Evolutionary conservation across 306 rosid genomes (phyloP), one percentile per base, ranked within the genome.

Genomic region (Vigna angularis): DNA sequence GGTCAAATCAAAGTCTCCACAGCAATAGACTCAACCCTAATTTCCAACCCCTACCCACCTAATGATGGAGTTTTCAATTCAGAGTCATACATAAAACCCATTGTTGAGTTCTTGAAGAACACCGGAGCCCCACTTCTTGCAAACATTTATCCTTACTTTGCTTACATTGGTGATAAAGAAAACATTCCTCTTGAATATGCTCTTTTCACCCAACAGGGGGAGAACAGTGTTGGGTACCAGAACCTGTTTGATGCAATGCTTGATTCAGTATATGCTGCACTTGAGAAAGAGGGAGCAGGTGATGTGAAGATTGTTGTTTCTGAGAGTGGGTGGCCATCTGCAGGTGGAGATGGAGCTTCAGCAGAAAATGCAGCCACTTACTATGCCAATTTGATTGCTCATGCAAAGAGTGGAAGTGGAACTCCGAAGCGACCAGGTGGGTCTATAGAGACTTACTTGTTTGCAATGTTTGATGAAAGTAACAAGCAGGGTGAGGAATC

Each of bases 251-350:
- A 81, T 53, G 90, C 92, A 4, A 57, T 74, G 56, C 1, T 89
- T 76, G 98, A 89, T 68, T 32, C 93, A 20, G 42, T 80, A 0
- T 86, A 93, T 11, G 77, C 79, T 9, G 91, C 98, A 16, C 84
- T 89, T 26, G 93, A 86, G 83, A 89, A 85, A 38, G 28, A 56
- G 0, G 88, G 87, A 0, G 93, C 76, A 4, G 30, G 82, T 5
- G 30, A 63, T 14, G 5, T 89, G 83, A 22, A 61, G n/a, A 62
- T 89, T 1, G 90, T 93, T 18, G 90, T 89, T 22, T 82, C 91
- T 0, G 94, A 93, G 81, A 93, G 84, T 10, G 93, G 98, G 5
- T 93, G 96, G 96, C 96, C 94, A 9, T 89, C 91, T 0, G 50
- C 12, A 7, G 93, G 91, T 30, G 78, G 86, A 53, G 9, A 2